Evolutionary conservation across 2,329 filamentous ascomycete genomes (phyloP), one percentile per base, ranked within the genome.

Genomic region (Coccinonectria pachysandricola): DNA sequence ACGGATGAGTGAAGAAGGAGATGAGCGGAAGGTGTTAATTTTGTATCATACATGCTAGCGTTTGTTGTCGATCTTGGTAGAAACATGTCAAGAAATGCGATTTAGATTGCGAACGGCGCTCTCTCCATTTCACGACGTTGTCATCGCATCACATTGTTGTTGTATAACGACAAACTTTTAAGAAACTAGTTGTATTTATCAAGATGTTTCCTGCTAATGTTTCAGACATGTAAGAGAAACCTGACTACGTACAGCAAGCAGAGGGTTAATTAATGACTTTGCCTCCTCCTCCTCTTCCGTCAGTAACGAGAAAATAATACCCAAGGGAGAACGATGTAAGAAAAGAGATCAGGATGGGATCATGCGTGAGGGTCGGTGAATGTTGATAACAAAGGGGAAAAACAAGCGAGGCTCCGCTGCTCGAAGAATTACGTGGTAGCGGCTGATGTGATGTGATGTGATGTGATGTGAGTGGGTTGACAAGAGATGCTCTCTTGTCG

Each of bases 371-470:
- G 16, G 19, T 17, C 12, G 24, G 29, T 27, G 30, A 22, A 28
- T 18, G 22, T 13, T 25, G 26, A 27, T 30, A 23, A 25, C 11
- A 19, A 27, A 23, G 13, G 6, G 19, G 21, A 13, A 27, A 31
- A 35, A 32, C 27, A 26, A 23, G 32, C 19, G 20, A 32, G 26
- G 24, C 26, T 36, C 37, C 41, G 41, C 42, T 41, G 34, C 31
- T 35, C 27, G 15, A 27, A 29, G 26, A 34, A 38, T 27, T 44
- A 44, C 40, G n/a, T n/a, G n/a, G n/a, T n/a, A n/a, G n/a, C n/a
- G n/a, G n/a, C n/a, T n/a, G n/a, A n/a, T n/a, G n/a, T n/a, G n/a
- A n/a, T n/a, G n/a, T n/a, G n/a, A n/a, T n/a, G n/a, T n/a, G n/a
- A n/a, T n/a, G n/a, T n/a, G n/a, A n/a, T n/a, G n/a, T n/a, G n/a